These are phyloP conservation scores for Nicotiana paniculata DNA, from an alignment of 257 asterid genomes.

Conservation along the genomic window DNA sequence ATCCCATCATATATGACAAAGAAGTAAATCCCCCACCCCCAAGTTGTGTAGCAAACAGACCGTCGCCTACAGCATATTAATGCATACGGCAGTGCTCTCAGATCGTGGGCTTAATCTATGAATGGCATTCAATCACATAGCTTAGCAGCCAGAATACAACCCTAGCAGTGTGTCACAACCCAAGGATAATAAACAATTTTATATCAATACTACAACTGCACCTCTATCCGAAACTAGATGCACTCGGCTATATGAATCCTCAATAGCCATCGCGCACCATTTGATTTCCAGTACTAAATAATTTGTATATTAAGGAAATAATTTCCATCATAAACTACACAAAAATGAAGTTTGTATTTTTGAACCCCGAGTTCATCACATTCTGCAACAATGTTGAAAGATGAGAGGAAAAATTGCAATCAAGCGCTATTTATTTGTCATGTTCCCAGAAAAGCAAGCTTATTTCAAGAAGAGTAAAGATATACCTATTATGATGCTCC, in stretches of 20 bases:
- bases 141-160: not conserved
- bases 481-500: constrained; percentile 82
- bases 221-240: not conserved
- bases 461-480: not conserved
- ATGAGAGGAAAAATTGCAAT: not conserved
- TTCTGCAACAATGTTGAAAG: not conserved
- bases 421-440: not conserved
- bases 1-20: not conserved
- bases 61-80: not conserved
- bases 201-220: not conserved
- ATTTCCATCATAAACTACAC: not conserved
- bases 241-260: not conserved
- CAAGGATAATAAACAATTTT: not conserved
- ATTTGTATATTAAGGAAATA: not conserved
- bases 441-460: not conserved
- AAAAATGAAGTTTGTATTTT: not conserved
- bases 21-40: not conserved
- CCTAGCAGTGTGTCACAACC: not conserved
- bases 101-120: not conserved
- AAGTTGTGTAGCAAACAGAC: not conserved
- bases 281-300: not conserved
- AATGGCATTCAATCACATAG: not conserved
- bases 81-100: not conserved
- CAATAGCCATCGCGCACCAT: not conserved
- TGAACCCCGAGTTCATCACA: not conserved